Conservation (phyloP, 495 filamentous ascomycete genomes). For the Xylaria scruposa region DNA sequence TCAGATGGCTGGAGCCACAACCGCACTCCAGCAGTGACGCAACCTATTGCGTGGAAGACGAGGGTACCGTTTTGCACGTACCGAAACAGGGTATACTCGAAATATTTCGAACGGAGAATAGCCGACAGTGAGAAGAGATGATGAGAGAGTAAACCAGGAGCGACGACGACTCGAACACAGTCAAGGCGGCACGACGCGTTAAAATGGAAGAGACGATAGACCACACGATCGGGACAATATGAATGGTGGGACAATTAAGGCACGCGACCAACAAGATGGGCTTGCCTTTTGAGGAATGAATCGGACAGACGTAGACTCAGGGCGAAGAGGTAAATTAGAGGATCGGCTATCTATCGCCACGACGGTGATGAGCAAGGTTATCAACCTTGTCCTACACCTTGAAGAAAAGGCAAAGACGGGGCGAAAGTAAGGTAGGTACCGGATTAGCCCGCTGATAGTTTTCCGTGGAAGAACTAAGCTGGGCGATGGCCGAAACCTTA, state of each 20-base stretch:
- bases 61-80: not conserved
- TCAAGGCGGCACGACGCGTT: not conserved
- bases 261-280: constrained; percentile 11
- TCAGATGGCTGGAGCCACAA: not conserved
- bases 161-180: not conserved
- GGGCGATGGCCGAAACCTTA: constrained; percentile 24
- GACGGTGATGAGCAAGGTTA: constrained; percentile 5
- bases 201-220: not conserved
- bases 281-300: not conserved
- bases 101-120: not conserved
- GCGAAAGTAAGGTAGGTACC: not conserved
- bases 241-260: not conserved
- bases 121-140: not conserved
- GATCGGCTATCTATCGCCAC: not conserved
- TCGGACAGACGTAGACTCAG: not conserved
- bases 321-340: not conserved
- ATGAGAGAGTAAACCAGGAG: not conserved
- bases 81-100: not conserved
- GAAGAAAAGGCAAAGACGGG: not conserved
- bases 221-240: not conserved
- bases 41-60: constrained; percentile 1
- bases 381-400: not conserved
- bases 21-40: not conserved
- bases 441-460: not conserved
- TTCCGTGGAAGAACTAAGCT: constrained; percentile 11